phyloP scores from a whole-genome alignment of 1,284 basidiomycete genomes.

The Omphalotus olearius region DNA sequence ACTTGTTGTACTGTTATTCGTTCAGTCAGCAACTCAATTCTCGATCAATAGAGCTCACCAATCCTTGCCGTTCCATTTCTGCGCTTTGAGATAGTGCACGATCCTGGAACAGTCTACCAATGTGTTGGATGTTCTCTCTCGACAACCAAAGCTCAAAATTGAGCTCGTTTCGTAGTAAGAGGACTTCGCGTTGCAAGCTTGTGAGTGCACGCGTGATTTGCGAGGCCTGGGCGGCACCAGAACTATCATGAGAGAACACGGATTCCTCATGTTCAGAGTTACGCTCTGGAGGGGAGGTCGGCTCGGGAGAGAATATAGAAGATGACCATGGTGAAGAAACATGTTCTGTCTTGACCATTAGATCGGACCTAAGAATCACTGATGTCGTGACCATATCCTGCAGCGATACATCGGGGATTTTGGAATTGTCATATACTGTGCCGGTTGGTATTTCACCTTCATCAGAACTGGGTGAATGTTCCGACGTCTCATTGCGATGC shows the following conservation, averaged over 20 bases:
- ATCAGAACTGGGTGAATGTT: background rate
- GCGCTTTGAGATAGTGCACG: constrained; percentile 67
- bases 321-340: constrained; percentile 46
- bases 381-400: constrained; percentile 69
- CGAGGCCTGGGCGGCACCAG: background rate
- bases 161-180: constrained; percentile 71
- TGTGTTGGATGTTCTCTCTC: constrained; percentile 72
- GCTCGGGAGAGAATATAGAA: constrained; percentile 28
- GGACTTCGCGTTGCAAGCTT: constrained; percentile 66
- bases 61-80: constrained; percentile 75
- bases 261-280: constrained; percentile 19
- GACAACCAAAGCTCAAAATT: constrained; percentile 81
- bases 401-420: constrained; percentile 23
- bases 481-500: constrained; percentile 14
- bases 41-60: constrained; percentile 43
- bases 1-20: constrained; percentile 60
- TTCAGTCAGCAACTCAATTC: background rate
- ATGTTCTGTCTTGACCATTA: constrained; percentile 54
- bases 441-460: background rate
- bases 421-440: background rate
- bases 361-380: constrained; percentile 61
- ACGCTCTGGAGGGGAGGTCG: constrained; percentile 13
- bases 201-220: constrained; percentile 41
- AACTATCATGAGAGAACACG: no score
- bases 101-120: constrained; percentile 72